phyloP scores from a whole-genome alignment of 805 yeast genomes.

The Spathaspora girioi region DNA sequence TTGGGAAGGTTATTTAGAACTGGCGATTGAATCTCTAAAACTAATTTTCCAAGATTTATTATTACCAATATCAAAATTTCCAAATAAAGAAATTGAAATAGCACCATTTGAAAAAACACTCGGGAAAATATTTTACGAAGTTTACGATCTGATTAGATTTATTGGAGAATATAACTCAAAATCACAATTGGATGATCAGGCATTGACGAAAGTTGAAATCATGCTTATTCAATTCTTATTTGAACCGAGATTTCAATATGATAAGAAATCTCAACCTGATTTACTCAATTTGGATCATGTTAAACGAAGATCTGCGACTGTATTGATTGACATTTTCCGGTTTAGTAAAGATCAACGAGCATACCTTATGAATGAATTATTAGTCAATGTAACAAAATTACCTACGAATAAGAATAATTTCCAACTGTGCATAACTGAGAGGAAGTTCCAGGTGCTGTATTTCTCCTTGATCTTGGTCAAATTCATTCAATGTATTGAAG shows the following conservation, averaged over 20 bases:
- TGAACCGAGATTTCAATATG: constrained; percentile 22
- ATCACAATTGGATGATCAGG: constrained; percentile 38
- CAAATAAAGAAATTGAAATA: background rate
- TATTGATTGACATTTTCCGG: constrained; percentile 32
- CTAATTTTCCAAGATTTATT: constrained; percentile 26
- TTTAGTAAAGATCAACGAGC: constrained; percentile 48
- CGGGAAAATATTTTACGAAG: background rate
- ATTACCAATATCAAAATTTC: constrained; percentile 10
- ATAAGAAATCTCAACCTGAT: constrained; percentile 17
- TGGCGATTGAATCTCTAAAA: constrained; percentile 39
- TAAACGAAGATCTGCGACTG: constrained; percentile 21
- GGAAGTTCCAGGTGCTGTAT: constrained; percentile 49
- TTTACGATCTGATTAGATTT: background rate
- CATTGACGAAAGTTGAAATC: constrained; percentile 59
- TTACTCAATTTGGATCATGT: constrained; percentile 21
- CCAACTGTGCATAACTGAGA: constrained; percentile 38
- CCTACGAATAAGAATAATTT: constrained; percentile 43
- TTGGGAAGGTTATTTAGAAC: constrained; percentile 40
- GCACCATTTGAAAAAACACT: background rate
- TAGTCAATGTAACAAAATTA: constrained; percentile 47
- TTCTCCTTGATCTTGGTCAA: constrained; percentile 44
- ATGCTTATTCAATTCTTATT: constrained; percentile 42
- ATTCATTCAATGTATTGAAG: background rate
- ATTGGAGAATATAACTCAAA: constrained; percentile 2
- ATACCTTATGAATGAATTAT: constrained; percentile 59